These are phyloP conservation scores for Lanmaoa pseudosensibilis DNA, from an alignment of 768 basidiomycete genomes.

Conservation along the genomic window DNA sequence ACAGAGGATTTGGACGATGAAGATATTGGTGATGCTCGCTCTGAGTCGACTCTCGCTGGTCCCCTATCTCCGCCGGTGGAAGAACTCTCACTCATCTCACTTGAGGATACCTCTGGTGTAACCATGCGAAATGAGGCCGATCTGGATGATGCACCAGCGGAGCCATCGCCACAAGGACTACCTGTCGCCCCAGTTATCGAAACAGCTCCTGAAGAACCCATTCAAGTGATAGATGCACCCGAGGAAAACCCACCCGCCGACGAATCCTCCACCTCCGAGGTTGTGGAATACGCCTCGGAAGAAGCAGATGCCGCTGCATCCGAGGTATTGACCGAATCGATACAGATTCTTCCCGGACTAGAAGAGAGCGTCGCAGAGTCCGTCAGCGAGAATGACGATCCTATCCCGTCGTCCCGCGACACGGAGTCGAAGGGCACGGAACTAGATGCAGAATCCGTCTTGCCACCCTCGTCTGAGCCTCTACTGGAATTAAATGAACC, in stretches of 20 bases:
- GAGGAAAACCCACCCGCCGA: constrained; percentile 2
- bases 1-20: constrained; percentile 26
- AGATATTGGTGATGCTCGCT: constrained; percentile 22
- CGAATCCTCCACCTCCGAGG: constrained; percentile 1
- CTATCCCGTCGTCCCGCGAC: background rate
- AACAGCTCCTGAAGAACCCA: constrained; percentile 8
- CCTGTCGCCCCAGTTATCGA: constrained; percentile 8
- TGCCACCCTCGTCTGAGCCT: constrained; percentile 2
- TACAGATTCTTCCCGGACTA: background rate
- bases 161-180: background rate
- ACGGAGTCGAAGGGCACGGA: background rate
- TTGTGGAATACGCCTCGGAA: constrained; percentile 11
- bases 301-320: background rate
- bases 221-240: background rate
- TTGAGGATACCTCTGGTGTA: constrained; percentile 17
- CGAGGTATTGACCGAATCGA: constrained; percentile 7
- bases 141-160: constrained; percentile 1
- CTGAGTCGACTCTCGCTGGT: constrained; percentile 19
- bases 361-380: constrained; percentile 5
- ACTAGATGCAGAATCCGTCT: constrained; percentile 7
- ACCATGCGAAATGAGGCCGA: background rate
- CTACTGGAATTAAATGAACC: constrained; percentile 31
- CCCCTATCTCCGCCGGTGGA: constrained; percentile 32
- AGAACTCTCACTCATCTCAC: constrained; percentile 26
- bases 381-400: constrained; percentile 7